Conservation (phyloP, 805 yeast genomes). For the Allodekkera sacchari region DNA sequence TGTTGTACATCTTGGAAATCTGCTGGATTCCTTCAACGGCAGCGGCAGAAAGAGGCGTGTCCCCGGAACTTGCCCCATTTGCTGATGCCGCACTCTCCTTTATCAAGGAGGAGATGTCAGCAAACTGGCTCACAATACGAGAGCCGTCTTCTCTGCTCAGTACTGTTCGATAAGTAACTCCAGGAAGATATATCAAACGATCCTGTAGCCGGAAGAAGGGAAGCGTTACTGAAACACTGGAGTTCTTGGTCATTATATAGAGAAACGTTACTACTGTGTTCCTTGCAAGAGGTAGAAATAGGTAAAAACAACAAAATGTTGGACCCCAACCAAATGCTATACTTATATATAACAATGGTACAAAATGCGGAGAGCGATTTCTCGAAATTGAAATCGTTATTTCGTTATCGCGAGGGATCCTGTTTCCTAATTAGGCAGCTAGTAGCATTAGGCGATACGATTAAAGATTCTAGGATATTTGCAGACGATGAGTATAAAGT, state of each 20-base stretch:
- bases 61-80: no score
- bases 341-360: no score
- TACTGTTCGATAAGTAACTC: slow-evolving; percentile 52
- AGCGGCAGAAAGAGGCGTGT: slow-evolving; percentile 3
- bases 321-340: no score
- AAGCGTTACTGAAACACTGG: slow-evolving; percentile 6
- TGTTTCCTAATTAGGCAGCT: no score
- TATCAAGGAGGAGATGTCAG: not conserved
- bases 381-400: not conserved
- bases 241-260: no score
- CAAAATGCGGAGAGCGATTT: not conserved
- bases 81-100: slow-evolving; percentile 1
- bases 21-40: slow-evolving; percentile 5
- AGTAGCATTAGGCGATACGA: no score
- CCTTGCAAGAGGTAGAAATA: no score
- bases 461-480: no score
- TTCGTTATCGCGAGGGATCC: not conserved
- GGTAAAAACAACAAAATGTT: no score
- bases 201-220: slow-evolving; percentile 15
- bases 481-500: no score
- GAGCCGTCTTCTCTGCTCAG: slow-evolving; percentile 40
- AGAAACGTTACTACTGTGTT: no score
- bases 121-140: slow-evolving; percentile 28
- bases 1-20: slow-evolving; percentile 1
- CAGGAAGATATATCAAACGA: slow-evolving; percentile 46